Conservation (phyloP, 495 filamentous ascomycete genomes). For the Xylaria bambusicola region DNA sequence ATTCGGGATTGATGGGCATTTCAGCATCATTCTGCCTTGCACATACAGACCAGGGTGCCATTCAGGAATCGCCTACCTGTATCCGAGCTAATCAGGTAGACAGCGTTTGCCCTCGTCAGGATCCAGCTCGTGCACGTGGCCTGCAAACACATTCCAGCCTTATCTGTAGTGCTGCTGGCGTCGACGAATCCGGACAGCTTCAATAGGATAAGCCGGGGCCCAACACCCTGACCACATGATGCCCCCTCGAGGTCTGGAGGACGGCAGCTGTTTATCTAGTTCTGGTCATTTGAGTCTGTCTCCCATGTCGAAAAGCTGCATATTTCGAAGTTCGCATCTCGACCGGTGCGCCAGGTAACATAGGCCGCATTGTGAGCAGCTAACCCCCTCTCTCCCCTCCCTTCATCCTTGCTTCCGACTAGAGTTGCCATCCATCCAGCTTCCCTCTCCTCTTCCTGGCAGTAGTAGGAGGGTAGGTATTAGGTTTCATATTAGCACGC, state of each 20-base stretch:
- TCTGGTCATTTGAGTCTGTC: neutral
- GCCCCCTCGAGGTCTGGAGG: constrained; percentile 13
- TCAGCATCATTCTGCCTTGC: no score
- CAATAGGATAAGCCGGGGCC: constrained; percentile 25
- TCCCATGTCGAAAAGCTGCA: neutral
- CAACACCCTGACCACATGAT: constrained; percentile 29
- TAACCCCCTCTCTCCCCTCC: neutral
- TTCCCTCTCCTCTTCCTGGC: no score
- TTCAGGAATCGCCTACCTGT: no score
- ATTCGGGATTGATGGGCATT: no score
- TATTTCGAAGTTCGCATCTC: neutral
- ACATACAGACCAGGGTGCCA: no score
- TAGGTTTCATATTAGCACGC: constrained; percentile 18
- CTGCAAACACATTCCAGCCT: constrained; percentile 34
- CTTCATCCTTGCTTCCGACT: neutral
- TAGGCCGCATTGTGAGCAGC: no score
- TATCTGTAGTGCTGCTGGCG: constrained; percentile 26
- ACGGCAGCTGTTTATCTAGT: constrained; percentile 4
- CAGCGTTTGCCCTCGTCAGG: neutral
- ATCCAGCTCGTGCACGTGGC: constrained; percentile 28
- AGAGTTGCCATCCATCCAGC: no score
- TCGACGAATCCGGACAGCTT: constrained; percentile 30
- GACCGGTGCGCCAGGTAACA: no score
- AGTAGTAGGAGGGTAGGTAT: constrained; percentile 13
- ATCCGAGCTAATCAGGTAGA: no score